Evolutionary conservation across 805 yeast genomes (phyloP), one percentile per base, ranked within the genome.

Genomic region (Hanseniaspora clermontiae): DNA sequence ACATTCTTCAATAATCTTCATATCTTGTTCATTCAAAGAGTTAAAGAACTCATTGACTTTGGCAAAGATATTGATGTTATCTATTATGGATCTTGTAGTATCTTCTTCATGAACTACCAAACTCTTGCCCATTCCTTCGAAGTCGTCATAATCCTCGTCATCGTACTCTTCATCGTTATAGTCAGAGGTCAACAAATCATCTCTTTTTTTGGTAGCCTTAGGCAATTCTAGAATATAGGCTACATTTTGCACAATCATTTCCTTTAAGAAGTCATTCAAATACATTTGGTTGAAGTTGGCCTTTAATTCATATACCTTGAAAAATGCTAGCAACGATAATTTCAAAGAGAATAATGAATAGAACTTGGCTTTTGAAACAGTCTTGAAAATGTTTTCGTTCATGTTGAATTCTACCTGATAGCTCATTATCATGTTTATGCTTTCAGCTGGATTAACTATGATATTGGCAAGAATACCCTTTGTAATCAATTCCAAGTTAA

Each of bases 261-360:
- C 79, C 10, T 78, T 72, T 10, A 78, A 61, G 43, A 74, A 69
- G 0, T 69, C 69, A 40, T 55, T 60, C 11, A 73, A 59, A 17
- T 68, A 62, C 11, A 63, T 56, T 24, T 80, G 78, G 14, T 77
- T 29, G 51, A 72, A 70, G 31, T 49, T 24, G 14, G 32, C 27
- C 1, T 73, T 72, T 17, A 71, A 58, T 19, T 69, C 63, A 42
- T 80, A 60, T 37, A 86, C 55, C 0, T 83, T 73, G 54, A 89
- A 66, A 46, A 84, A 70, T 0, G 91, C 90, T 59, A 88, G 64
- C 9, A 80, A 73, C 45, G 84, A 82, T 48, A 91, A 70, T 70
- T 88, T 90, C 64, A 86, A 74, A 62, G 87, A 93, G 63, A 82
- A 87, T 2, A 87, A 95, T 50, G 88, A 74, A 36, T 76, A 75